A percentile compares a stretch with the other conserved stretches of the same genome.
Evolutionary conservation across 1,139 yeast species (phyloP).

Genomic region (Insectozyma bohioensis): DNA sequence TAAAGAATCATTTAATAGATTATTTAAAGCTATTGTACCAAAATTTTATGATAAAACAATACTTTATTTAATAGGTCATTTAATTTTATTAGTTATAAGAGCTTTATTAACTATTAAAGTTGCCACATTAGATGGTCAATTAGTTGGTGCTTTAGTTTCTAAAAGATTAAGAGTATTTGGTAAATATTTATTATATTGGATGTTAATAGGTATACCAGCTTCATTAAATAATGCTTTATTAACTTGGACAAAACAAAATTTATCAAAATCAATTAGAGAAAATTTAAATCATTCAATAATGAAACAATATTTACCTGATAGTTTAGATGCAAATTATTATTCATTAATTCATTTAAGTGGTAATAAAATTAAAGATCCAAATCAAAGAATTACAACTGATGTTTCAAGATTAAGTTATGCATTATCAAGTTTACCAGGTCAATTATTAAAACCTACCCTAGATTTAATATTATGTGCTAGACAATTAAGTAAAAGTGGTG

Average conservation of each 20-base stretch:
- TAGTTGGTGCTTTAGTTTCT: constrained; percentile 80
- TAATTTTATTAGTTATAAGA: constrained; percentile 61
- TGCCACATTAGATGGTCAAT: constrained; percentile 82
- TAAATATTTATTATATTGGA: constrained; percentile 70
- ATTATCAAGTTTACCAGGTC: constrained; percentile 78
- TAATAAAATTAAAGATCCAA: constrained; percentile 66
- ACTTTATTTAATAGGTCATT: constrained; percentile 52
- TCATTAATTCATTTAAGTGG: constrained; percentile 55
- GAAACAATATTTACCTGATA: constrained; percentile 66
- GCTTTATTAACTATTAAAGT: constrained; percentile 79
- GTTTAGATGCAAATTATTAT: constrained; percentile 48
- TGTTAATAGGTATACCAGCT: constrained; percentile 85
- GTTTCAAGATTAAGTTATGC: constrained; percentile 73
- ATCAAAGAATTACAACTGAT: constrained; percentile 80
- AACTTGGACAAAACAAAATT: constrained; percentile 65
- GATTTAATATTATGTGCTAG: constrained; percentile 82
- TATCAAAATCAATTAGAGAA: constrained; percentile 65
- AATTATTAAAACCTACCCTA: constrained; percentile 78
- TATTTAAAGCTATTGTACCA: constrained; percentile 44
- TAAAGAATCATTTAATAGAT: constrained; percentile 31
- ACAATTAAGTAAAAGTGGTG: constrained; percentile 73
- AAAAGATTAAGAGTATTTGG: constrained; percentile 67
- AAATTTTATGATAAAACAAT: constrained; percentile 31
- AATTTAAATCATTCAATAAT: constrained; percentile 66
- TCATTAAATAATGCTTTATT: constrained; percentile 75